phyloP scores from a whole-genome alignment of 2,329 filamentous ascomycete species.

The Zymoseptoria pseudotritici region DNA sequence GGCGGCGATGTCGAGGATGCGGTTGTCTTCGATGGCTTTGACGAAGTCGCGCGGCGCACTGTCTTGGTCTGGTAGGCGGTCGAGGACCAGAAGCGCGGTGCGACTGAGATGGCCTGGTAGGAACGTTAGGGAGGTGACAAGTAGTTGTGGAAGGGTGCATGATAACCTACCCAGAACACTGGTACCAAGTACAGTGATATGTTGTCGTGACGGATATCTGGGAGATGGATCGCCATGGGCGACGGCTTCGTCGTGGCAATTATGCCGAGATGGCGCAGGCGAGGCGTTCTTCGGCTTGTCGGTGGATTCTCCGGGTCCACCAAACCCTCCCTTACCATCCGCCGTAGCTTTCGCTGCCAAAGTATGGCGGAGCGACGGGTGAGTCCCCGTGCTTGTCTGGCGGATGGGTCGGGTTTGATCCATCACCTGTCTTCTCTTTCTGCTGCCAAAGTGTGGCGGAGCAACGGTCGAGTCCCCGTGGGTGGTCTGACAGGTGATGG shows the following conservation, averaged over 20 bases:
- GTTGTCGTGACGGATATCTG: slow-evolving; percentile 17
- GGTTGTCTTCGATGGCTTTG: slow-evolving; percentile 21
- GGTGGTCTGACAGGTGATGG: background rate
- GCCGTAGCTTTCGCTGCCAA: background rate
- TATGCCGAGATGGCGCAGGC: background rate
- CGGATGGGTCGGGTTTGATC: background rate
- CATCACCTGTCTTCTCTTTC: background rate
- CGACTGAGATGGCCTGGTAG: slow-evolving; percentile 22
- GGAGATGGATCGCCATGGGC: slow-evolving; percentile 17
- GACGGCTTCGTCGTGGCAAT: background rate
- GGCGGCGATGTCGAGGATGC: slow-evolving; percentile 27
- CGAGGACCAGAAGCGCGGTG: slow-evolving; percentile 30
- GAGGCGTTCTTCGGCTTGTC: background rate
- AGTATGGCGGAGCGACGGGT: background rate
- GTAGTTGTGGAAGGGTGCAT: slow-evolving; percentile 18
- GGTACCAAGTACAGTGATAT: slow-evolving; percentile 26
- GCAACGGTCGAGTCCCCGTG: background rate
- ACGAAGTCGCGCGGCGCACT: slow-evolving; percentile 25
- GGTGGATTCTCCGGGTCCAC: background rate
- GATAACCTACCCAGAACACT: slow-evolving; percentile 22
- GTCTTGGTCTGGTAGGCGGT: slow-evolving; percentile 11
- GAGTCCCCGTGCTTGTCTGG: background rate
- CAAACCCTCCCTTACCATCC: background rate
- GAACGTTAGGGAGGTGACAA: slow-evolving; percentile 14
- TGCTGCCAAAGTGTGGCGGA: background rate